Percentiles rank a stretch among this genome's conserved stretches.
Conservation (phyloP, 1,284 basidiomycete species). For the Boletus nobilissimus region DNA sequence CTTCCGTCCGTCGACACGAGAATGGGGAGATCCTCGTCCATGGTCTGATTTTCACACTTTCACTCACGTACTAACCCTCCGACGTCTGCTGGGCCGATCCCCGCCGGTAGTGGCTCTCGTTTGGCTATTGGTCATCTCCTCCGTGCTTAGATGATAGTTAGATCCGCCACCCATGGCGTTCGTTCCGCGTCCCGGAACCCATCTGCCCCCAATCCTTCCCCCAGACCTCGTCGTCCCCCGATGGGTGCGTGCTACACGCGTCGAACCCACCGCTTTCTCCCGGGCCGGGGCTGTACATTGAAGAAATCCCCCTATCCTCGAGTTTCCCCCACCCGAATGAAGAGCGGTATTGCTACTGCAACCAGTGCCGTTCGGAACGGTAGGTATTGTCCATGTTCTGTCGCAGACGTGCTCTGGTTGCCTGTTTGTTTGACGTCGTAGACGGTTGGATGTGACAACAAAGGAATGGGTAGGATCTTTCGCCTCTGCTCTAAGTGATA, state of each 20-base stretch:
- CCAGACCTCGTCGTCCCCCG: conserved; percentile 68
- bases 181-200: conserved; percentile 63
- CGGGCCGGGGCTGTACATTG: conserved; percentile 38
- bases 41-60: no score
- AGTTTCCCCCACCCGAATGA: conserved; percentile 55
- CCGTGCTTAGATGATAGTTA: no score
- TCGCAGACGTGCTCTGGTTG: not conserved
- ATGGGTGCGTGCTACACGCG: conserved; percentile 56
- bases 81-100: no score
- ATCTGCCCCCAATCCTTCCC: conserved; percentile 64
- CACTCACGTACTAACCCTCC: no score
- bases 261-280: conserved; percentile 49
- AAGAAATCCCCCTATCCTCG: conserved; percentile 37
- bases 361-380: conserved; percentile 81
- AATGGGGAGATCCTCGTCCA: no score
- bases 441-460: conserved; percentile 88
- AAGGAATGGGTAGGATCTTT: conserved; percentile 74
- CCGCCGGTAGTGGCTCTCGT: no score
- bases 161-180: conserved; percentile 61
- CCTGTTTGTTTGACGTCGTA: conserved; percentile 42
- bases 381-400: conserved; percentile 48
- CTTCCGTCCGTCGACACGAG: no score
- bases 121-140: no score
- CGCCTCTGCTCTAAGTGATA: conserved; percentile 8
- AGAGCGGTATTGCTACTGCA: conserved; percentile 79